phyloP scores from a whole-genome alignment of 805 yeast genomes.

The Cyberlindnera petersonii region DNA sequence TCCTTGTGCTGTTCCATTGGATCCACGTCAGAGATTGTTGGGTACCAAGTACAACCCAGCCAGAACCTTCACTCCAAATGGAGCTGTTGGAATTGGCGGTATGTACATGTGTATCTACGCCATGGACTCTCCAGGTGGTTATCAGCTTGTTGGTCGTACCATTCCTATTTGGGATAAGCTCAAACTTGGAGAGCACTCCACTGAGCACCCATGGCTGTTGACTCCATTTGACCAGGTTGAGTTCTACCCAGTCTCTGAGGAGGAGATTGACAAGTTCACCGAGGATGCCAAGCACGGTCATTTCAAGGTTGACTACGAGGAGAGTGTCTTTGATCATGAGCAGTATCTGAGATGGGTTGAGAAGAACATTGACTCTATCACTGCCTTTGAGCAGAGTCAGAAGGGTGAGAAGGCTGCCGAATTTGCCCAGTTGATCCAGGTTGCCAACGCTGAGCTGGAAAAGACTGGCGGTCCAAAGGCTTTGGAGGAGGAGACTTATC shows the following conservation, averaged over 20 bases:
- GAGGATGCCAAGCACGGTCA: slow-evolving; percentile 79
- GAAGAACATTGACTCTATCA: slow-evolving; percentile 68
- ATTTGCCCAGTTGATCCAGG: slow-evolving; percentile 77
- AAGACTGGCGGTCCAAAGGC: slow-evolving; percentile 45
- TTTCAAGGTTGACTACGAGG: slow-evolving; percentile 69
- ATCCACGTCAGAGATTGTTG: slow-evolving; percentile 88
- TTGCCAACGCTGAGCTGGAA: slow-evolving; percentile 70
- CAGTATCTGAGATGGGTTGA: slow-evolving; percentile 76
- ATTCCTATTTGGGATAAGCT: slow-evolving; percentile 97
- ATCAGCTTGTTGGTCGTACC: slow-evolving; percentile 93
- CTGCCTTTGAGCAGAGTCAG: slow-evolving; percentile 60
- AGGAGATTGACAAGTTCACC: slow-evolving; percentile 65
- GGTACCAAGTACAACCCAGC: slow-evolving; percentile 97
- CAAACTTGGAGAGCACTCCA: slow-evolving; percentile 62
- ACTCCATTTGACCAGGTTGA: slow-evolving; percentile 92
- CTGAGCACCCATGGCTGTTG: slow-evolving; percentile 81
- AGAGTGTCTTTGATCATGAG: slow-evolving; percentile 77
- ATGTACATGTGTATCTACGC: slow-evolving; percentile 98
- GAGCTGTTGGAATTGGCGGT: slow-evolving; percentile 97
- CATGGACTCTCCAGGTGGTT: slow-evolving; percentile 95
- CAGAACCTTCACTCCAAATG: slow-evolving; percentile 92
- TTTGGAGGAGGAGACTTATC: slow-evolving; percentile 50
- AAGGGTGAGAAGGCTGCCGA: slow-evolving; percentile 81
- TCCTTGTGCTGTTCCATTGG: slow-evolving; percentile 97
- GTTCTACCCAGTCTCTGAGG: slow-evolving; percentile 87